phyloP scores from a whole-genome alignment of 208 protist genomes.

The Leishmania lainsoni region DNA sequence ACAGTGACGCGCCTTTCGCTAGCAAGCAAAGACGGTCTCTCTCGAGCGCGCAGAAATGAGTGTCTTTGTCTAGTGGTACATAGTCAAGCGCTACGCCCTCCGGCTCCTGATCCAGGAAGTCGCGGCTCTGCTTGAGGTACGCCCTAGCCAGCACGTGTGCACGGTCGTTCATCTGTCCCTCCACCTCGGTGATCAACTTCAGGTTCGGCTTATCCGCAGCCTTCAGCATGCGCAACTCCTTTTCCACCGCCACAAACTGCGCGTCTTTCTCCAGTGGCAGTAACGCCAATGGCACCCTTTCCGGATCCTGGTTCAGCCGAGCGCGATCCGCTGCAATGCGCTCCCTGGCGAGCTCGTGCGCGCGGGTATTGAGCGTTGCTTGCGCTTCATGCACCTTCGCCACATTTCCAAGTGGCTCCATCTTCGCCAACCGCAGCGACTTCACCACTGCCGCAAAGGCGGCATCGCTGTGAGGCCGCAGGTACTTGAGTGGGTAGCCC shows the following conservation, averaged over 20 bases:
- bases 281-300: conserved; percentile 60
- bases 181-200: conserved; percentile 36
- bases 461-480: conserved; percentile 57
- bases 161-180: conserved; percentile 56
- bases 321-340: conserved; percentile 52
- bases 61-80: conserved; percentile 62
- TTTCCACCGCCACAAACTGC: conserved; percentile 59
- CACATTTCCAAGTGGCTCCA: conserved; percentile 15
- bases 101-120: conserved; percentile 70
- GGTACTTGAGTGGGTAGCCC: conserved; percentile 54
- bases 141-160: conserved; percentile 61
- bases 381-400: conserved; percentile 46
- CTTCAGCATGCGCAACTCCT: conserved; percentile 60
- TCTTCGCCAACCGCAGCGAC: conserved; percentile 50
- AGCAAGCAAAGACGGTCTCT: conserved; percentile 43
- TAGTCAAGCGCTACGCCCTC: conserved; percentile 65
- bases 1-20: conserved; percentile 27
- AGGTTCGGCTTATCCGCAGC: conserved; percentile 34
- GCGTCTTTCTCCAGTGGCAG: conserved; percentile 64
- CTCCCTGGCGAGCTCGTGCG: conserved; percentile 55
- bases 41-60: conserved; percentile 47
- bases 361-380: conserved; percentile 58
- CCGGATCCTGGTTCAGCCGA: conserved; percentile 64
- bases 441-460: conserved; percentile 49
- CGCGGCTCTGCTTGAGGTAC: conserved; percentile 50